A percentile compares a stretch with the other conserved stretches of the same genome.
phyloP scores from a whole-genome alignment of 2,329 filamentous ascomycete genomes.

The Ophiostoma piceae region DNA sequence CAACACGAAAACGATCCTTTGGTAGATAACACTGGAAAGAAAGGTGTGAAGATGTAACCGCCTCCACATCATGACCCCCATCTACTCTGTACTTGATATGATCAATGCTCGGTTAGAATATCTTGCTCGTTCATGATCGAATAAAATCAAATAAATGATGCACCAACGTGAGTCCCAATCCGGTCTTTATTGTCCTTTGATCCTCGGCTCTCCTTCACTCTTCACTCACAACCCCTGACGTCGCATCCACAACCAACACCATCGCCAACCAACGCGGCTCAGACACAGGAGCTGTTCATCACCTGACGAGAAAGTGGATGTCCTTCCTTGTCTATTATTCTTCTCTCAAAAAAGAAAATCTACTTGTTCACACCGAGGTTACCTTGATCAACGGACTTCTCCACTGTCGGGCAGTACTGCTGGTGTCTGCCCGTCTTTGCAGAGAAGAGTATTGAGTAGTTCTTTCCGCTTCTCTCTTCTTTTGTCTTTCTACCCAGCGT shows the following conservation, averaged over 20 bases:
- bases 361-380: constrained; percentile 17
- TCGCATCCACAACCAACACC: neutral
- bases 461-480: neutral
- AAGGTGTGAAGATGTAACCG: no score
- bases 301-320: constrained; percentile 2
- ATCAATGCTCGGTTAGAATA: no score
- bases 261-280: neutral
- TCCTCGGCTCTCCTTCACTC: neutral
- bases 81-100: no score
- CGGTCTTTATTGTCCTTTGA: no score
- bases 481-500: neutral
- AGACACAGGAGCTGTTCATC: neutral
- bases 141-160: no score
- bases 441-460: no score
- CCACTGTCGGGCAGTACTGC: neutral
- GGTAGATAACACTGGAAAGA: no score
- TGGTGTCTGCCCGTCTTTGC: neutral
- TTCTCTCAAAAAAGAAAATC: neutral
- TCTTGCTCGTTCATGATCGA: no score
- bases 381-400: constrained; percentile 12
- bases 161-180: no score
- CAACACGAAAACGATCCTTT: no score
- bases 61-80: no score
- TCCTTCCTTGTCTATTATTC: neutral
- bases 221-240: neutral